These are phyloP conservation scores for Golovinomyces cichoracearum DNA, from an alignment of 2,329 filamentous ascomycete genomes.

Conservation along the genomic window DNA sequence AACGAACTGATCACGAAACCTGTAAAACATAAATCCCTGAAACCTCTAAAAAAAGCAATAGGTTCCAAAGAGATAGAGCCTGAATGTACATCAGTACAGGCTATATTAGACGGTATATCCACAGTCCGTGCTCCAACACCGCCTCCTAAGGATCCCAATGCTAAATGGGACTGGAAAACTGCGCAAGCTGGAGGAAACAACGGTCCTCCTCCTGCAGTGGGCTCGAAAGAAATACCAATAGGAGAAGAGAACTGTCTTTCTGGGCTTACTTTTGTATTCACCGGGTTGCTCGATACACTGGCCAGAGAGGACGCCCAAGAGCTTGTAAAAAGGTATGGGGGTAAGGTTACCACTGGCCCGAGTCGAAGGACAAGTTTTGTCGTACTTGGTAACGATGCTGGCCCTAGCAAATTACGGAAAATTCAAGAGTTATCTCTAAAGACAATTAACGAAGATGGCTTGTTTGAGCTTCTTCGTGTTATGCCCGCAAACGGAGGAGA, in stretches of 20 bases:
- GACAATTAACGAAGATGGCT: slow-evolving; percentile 77
- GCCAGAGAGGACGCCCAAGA: slow-evolving; percentile 63
- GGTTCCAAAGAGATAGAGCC: slow-evolving; percentile 29
- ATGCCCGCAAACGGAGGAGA: slow-evolving; percentile 70
- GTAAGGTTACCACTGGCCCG: slow-evolving; percentile 62
- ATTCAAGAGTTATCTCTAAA: slow-evolving; percentile 59
- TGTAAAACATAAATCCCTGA: slow-evolving; percentile 13
- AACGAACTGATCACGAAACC: slow-evolving; percentile 30
- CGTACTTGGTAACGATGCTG: slow-evolving; percentile 71
- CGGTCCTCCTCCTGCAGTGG: slow-evolving; percentile 35
- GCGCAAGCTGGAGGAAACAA: slow-evolving; percentile 27
- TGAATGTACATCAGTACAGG: slow-evolving; percentile 49
- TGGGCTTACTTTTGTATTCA: slow-evolving; percentile 85
- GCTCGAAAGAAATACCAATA: slow-evolving; percentile 45
- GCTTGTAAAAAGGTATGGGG: slow-evolving; percentile 78
- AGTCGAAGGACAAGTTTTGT: slow-evolving; percentile 90
- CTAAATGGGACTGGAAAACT: slow-evolving; percentile 61
- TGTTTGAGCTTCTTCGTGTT: slow-evolving; percentile 59
- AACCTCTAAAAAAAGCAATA: slow-evolving; percentile 15
- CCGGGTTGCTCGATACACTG: slow-evolving; percentile 56
- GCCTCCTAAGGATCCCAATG: slow-evolving; percentile 39
- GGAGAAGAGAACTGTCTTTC: slow-evolving; percentile 74
- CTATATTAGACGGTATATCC: slow-evolving; percentile 70
- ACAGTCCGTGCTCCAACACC: slow-evolving; percentile 63
- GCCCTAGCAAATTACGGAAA: slow-evolving; percentile 73